Evolutionary conservation across 257 asterid species (phyloP).

Genomic region (Penstemon eatonii): DNA sequence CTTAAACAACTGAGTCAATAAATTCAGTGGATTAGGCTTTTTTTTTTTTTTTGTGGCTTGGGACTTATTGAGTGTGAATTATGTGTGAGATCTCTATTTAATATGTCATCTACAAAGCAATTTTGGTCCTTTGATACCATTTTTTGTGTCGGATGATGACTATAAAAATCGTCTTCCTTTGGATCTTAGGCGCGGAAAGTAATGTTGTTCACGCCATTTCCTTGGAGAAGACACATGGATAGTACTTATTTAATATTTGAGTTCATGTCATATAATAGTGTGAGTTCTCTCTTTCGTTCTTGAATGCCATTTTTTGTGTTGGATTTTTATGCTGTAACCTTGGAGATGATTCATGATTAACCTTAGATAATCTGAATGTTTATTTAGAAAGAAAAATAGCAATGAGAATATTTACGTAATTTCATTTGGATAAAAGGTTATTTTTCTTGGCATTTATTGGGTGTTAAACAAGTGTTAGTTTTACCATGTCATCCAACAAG

Average conservation of each 20-base stretch:
- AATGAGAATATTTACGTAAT: no score
- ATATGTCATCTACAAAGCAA: constrained; percentile 29
- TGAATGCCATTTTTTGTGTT: constrained; percentile 26
- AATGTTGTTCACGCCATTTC: constrained; percentile 6
- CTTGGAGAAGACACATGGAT: constrained; percentile 16
- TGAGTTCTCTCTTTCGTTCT: constrained; percentile 17
- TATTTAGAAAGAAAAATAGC: no score
- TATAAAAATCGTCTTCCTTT: constrained; percentile 21
- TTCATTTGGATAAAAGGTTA: not conserved
- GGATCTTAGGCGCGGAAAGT: constrained; percentile 19
- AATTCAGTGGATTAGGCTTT: no score
- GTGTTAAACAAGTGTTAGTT: no score
- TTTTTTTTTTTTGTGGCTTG: no score
- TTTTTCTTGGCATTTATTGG: no score
- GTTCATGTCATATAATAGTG: not conserved
- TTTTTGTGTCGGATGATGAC: constrained; percentile 36
- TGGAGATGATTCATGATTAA: constrained; percentile 13
- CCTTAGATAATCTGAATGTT: not conserved
- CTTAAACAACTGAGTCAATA: no score
- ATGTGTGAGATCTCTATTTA: not conserved
- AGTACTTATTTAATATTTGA: no score
- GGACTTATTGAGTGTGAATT: not conserved
- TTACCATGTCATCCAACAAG: constrained; percentile 23
- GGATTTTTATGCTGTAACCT: constrained; percentile 21
- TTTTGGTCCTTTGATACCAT: constrained; percentile 23